Conservation (phyloP, 1,284 basidiomycete genomes). For the Rhodotorula sp. region DNA sequence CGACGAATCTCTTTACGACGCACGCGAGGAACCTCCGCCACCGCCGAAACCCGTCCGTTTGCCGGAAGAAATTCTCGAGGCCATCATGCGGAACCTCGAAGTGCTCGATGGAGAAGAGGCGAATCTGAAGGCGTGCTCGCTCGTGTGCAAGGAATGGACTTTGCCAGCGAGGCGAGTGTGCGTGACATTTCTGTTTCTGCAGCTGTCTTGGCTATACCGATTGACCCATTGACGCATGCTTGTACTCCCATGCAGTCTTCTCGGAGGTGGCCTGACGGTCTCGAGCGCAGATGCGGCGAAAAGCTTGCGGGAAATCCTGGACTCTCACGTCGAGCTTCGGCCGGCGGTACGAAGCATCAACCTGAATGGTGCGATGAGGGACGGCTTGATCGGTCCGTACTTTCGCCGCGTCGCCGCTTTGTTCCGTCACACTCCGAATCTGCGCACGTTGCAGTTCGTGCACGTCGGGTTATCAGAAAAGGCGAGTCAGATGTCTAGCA, state of each 20-base stretch:
- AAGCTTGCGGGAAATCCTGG: slow-evolving; percentile 11
- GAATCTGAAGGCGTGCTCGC: background rate
- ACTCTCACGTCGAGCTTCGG: background rate
- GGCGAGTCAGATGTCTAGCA: background rate
- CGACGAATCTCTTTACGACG: background rate
- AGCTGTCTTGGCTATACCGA: background rate
- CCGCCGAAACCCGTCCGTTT: background rate
- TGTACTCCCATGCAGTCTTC: slow-evolving; percentile 3
- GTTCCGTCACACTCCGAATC: background rate
- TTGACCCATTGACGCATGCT: no score
- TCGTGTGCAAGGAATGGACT: slow-evolving; percentile 10
- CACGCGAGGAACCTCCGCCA: background rate
- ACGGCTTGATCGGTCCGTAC: background rate
- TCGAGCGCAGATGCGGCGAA: background rate
- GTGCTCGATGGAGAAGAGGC: background rate
- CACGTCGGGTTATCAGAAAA: slow-evolving; percentile 8
- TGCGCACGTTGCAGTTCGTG: slow-evolving; percentile 6
- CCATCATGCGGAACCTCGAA: background rate
- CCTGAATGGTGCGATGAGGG: background rate
- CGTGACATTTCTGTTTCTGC: background rate
- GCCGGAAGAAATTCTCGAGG: slow-evolving; percentile 9
- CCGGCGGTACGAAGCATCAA: background rate
- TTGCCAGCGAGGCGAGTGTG: slow-evolving; percentile 4
- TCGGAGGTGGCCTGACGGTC: background rate
- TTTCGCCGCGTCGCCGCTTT: slow-evolving; percentile 14